phyloP scores from a whole-genome alignment of 257 asterid species.

The Nicotiana knightiana region DNA sequence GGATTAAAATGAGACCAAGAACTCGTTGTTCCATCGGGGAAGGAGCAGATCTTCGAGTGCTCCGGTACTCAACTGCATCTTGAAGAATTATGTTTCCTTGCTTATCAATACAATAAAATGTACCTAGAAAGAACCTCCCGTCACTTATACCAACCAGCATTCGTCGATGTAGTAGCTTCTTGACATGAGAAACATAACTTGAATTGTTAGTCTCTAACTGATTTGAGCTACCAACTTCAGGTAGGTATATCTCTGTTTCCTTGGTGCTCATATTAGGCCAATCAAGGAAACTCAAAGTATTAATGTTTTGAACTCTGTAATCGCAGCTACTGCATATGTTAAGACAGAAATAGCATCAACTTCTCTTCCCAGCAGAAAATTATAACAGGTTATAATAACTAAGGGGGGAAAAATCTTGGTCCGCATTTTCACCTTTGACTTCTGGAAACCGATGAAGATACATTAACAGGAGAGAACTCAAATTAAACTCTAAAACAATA shows the following conservation, averaged over 20 bases:
- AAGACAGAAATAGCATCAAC: neutral
- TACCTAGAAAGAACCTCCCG: slow-evolving; percentile 73
- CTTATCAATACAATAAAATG: slow-evolving; percentile 81
- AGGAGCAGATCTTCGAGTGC: slow-evolving; percentile 65
- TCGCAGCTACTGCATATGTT: neutral
- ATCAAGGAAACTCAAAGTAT: neutral
- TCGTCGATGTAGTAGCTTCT: slow-evolving; percentile 51
- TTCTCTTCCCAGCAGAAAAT: neutral
- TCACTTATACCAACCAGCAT: slow-evolving; percentile 80
- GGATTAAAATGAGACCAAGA: slow-evolving; percentile 85
- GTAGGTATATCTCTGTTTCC: neutral
- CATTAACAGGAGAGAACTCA: neutral
- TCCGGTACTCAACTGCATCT: slow-evolving; percentile 85
- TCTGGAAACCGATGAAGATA: neutral
- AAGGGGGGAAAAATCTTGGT: neutral
- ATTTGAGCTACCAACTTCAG: slow-evolving; percentile 24
- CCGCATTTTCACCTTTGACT: neutral
- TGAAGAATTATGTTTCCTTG: slow-evolving; percentile 92
- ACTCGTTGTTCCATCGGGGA: slow-evolving; percentile 82
- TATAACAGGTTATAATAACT: too few species aligned
- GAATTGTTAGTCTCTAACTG: slow-evolving; percentile 28
- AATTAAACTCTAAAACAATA: neutral
- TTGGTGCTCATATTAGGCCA: neutral
- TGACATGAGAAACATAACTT: slow-evolving; percentile 35
- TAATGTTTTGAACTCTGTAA: neutral